phyloP scores from a whole-genome alignment of 345 rosid species.

The Citrus trifoliata region DNA sequence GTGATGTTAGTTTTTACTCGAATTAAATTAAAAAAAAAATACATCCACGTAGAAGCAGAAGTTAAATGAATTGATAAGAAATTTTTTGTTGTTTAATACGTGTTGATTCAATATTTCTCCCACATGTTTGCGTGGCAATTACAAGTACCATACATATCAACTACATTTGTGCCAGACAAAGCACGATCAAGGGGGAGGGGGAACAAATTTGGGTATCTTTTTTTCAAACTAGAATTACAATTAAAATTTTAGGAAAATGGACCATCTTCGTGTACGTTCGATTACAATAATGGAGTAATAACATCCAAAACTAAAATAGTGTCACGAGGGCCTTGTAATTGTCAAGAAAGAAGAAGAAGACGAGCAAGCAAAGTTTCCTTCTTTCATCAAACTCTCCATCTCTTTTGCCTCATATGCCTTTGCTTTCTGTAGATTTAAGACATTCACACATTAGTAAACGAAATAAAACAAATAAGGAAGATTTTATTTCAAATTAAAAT shows the following conservation, averaged over 20 bases:
- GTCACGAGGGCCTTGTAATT: constrained; percentile 33
- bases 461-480: background rate
- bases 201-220: background rate
- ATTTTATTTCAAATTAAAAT: background rate
- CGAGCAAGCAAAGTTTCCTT: constrained; percentile 38
- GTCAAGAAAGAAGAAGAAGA: constrained; percentile 25
- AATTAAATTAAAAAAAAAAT: background rate
- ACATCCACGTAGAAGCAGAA: background rate
- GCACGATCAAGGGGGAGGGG: background rate
- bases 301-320: constrained; percentile 5
- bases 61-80: background rate
- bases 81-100: background rate
- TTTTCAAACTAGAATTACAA: background rate
- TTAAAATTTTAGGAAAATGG: constrained; percentile 6
- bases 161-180: background rate
- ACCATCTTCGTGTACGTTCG: constrained; percentile 15
- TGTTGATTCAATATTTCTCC: background rate
- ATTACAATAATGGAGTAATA: background rate
- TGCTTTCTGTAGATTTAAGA: constrained; percentile 38
- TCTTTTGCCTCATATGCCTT: constrained; percentile 60
- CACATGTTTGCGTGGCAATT: constrained; percentile 9
- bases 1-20: background rate
- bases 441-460: background rate
- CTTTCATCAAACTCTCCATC: constrained; percentile 53
- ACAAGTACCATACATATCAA: constrained; percentile 5